Base-by-base conservation (phyloP, 2,329 filamentous ascomycete species). In the Cadophora luteo-olivacea region DNA sequence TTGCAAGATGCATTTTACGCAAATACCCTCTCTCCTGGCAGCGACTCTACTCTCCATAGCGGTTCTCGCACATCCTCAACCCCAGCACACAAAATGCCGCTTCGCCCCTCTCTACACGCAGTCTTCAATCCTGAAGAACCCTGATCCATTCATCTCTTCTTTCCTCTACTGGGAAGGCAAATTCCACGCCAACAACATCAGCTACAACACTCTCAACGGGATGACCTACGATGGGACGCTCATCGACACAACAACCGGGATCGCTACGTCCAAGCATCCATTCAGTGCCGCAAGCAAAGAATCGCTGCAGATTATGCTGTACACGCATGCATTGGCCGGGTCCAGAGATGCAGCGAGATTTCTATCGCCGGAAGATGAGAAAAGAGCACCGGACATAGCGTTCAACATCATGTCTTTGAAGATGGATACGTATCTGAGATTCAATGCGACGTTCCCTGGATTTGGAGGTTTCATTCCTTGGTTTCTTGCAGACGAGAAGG, bases 121-220 rank as follows among this genome's bases (percentile, higher is more conserved):
- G 16, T 45, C 41, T 16, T 45, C 41, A 45, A 45, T 45, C 41
- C 41, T 81, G 4, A 62, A 72, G 14, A 68, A 76, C 7, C 71
- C 80, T 0, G 71, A 76, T 11, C 72, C 74, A 1, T 82, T 82
- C 33, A 74, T 78, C 32, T 77, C 75, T 70, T 77, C 82, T 61
- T 68, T 82, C 19, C 68, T 83, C 16, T 82, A 79, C 70, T 83
- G 81, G 81, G 82, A 83, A 68, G 81, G 80, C n/a, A 77, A 80
- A 29, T 82, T 83, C 41, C 81, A 82, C 63, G 79, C 80, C 61
- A 78, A 82, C 61, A 77, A 80, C 25, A 75, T 83, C 11, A 83
- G 82, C 41, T 45, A 45, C 71, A 82, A 83, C 66, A 68, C 74
- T 2, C 73, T 72, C 19, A 83, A 83, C 67, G 82, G 81, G 61